Base-by-base conservation (phyloP, 805 yeast species). In the Saturnispora diversa region DNA sequence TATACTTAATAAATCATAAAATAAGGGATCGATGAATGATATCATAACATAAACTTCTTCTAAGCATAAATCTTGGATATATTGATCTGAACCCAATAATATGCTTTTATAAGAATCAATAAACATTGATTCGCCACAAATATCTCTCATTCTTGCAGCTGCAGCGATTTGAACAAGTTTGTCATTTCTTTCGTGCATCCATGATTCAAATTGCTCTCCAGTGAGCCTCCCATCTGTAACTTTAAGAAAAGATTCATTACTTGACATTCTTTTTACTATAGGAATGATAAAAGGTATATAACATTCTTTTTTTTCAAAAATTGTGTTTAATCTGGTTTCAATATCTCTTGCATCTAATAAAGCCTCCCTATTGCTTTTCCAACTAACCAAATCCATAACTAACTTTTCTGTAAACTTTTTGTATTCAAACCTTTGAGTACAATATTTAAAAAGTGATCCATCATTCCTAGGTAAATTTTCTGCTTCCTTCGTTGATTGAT, bases 1-100 rank as follows among this genome's bases (percentile, higher is more conserved):
- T 12, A 36, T 28, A 23, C 21, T 25, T 15, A 36, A 28, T 28
- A 36, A 28, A 15, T 36, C 32, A 21, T 27, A 27, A 28, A 36
- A 36, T 9, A 36, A 9, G n/a, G 39, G 39, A 15, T 36, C 39
- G 11, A 36, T 23, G 19, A 28, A n/a, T 20, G 39, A 36, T 22
- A 20, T 11, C 21, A 36, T 36, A 15, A 36, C 39, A 21, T 21
- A 36, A 5, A 36, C 32, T 22, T 27, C 31, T 21, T 36, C 39
- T 6, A 36, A 19, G n/a, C 10, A n/a, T 26, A 36, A 23, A 27
- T 29, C 13, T 24, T 36, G 19, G 13, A 36, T 21, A 23, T 36
- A 36, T 6, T 36, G 22, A 36, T 36, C 32, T 6, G 19, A 15
- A 17, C 16, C 31, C 11, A 13, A 9, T 5, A 28, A 21, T 5